Evolutionary conservation across 768 basidiomycete species (phyloP).

Genomic region (Termitomyces sp.): DNA sequence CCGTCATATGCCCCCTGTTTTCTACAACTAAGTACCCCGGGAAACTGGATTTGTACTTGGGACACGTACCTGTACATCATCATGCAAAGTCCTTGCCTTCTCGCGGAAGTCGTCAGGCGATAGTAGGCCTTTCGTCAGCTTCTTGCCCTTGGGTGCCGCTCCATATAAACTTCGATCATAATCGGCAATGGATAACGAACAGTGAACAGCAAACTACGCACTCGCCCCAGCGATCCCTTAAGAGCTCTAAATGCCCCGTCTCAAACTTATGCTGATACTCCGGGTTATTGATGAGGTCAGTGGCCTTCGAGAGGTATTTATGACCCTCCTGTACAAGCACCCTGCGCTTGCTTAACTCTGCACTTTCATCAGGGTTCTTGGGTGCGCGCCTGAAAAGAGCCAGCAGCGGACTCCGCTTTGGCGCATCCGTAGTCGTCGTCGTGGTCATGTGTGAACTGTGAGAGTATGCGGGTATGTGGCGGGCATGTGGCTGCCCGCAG

Average conservation of each 20-base stretch:
- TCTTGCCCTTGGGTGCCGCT: constrained; percentile 17
- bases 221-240: constrained; percentile 19
- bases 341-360: constrained; percentile 14
- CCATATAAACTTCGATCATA: constrained; percentile 15
- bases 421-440: constrained; percentile 3
- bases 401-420: constrained; percentile 10
- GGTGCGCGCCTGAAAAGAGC: constrained; percentile 10
- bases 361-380: constrained; percentile 10
- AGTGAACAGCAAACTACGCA: constrained; percentile 1
- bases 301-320: constrained; percentile 15
- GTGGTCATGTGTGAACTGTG: not conserved
- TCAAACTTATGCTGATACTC: constrained; percentile 15
- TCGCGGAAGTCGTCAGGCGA: constrained; percentile 18
- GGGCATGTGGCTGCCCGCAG: not conserved
- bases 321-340: constrained; percentile 16
- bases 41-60: not conserved
- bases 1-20: constrained; percentile 10
- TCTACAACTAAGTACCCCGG: not conserved
- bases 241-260: constrained; percentile 12
- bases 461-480: not conserved
- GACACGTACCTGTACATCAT: constrained; percentile 14
- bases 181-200: not conserved
- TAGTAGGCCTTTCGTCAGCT: constrained; percentile 15
- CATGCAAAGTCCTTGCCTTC: constrained; percentile 11
- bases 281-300: constrained; percentile 16